Conservation (phyloP, 2,329 filamentous ascomycete species). For the Rasamsonia emersonii region DNA sequence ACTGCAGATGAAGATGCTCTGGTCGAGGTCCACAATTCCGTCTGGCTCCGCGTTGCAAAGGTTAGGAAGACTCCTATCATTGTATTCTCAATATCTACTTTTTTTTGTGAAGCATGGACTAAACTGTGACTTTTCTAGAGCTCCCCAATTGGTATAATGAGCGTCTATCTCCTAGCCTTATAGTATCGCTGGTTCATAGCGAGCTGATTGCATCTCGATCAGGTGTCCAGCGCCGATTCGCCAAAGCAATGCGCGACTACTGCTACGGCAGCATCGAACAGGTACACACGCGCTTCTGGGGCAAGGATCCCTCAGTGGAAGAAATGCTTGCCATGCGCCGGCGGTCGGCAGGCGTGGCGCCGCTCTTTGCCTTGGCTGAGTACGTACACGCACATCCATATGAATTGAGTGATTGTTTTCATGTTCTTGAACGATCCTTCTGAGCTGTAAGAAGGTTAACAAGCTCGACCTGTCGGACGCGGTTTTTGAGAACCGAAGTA, state of each 20-base stretch:
- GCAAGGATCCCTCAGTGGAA: constrained; percentile 9
- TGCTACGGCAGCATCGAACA: constrained; percentile 12
- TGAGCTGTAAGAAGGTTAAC: constrained; percentile 11
- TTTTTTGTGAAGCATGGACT: too few relatives aligned
- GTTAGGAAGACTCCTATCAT: too few relatives aligned
- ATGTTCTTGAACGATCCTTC: too few relatives aligned
- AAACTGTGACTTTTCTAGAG: too few relatives aligned
- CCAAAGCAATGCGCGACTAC: constrained; percentile 12
- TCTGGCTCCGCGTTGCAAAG: constrained; percentile 17
- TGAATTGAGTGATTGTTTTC: background rate
- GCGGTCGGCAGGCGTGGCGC: constrained; percentile 13
- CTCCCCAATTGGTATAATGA: background rate
- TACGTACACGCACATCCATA: constrained; percentile 5
- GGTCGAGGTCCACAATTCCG: constrained; percentile 19
- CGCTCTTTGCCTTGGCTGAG: constrained; percentile 16
- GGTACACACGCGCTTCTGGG: constrained; percentile 9
- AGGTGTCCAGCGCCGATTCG: constrained; percentile 10
- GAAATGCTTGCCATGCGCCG: constrained; percentile 12
- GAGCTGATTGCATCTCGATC: too few relatives aligned
- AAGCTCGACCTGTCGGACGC: constrained; percentile 12
- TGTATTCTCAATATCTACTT: too few relatives aligned
- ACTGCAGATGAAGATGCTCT: constrained; percentile 13
- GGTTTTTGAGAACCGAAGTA: constrained; percentile 13
- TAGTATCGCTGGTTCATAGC: too few relatives aligned
- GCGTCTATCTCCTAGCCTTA: too few relatives aligned